Conservation (phyloP, 805 yeast genomes). For the Hanseniaspora hatyaiensis region DNA sequence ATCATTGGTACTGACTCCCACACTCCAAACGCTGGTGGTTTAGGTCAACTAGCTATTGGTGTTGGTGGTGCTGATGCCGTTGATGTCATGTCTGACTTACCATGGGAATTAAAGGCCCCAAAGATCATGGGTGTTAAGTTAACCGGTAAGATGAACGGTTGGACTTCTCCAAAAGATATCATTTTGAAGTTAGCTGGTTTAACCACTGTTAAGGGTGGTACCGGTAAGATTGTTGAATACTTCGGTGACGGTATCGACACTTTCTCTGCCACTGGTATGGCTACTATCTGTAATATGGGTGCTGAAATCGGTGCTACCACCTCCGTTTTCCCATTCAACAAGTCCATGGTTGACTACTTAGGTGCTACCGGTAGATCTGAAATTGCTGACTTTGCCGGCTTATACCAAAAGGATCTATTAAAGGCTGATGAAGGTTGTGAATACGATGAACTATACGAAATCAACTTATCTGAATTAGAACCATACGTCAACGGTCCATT, state of each 20-base stretch:
- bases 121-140: constrained; percentile 88
- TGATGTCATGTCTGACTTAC: constrained; percentile 83
- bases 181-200: constrained; percentile 87
- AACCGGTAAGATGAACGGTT: constrained; percentile 82
- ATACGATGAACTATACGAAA: constrained; percentile 86
- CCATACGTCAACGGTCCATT: constrained; percentile 97
- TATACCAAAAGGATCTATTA: constrained; percentile 56
- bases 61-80: constrained; percentile 99
- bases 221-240: constrained; percentile 92
- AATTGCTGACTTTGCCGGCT: constrained; percentile 69
- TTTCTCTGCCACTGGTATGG: constrained; percentile 97
- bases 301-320: constrained; percentile 99
- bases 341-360: constrained; percentile 77
- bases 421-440: constrained; percentile 86
- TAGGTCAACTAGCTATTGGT: constrained; percentile 95
- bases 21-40: constrained; percentile 97
- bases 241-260: constrained; percentile 90
- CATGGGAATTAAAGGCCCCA: constrained; percentile 98
- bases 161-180: constrained; percentile 96
- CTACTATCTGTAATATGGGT: constrained; percentile 98
- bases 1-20: constrained; percentile 96
- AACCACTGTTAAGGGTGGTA: constrained; percentile 95
- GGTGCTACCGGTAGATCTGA: constrained; percentile 75
- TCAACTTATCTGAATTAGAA: constrained; percentile 78
- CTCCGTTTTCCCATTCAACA: constrained; percentile 92